Evolutionary conservation across 73 alveolate genomes (phyloP).

Genomic region (Paramecium bursaria): DNA sequence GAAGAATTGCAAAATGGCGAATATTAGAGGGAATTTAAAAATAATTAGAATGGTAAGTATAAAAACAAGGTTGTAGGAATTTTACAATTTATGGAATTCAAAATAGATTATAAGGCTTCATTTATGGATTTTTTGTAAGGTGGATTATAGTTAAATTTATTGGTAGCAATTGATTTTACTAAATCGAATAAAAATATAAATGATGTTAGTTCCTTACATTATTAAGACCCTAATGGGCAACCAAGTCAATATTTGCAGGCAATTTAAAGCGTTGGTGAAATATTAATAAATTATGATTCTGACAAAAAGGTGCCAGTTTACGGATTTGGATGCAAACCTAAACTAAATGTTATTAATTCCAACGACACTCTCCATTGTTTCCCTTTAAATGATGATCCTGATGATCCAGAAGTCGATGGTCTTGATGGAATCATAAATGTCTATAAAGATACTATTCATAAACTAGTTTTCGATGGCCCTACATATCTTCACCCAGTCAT

Average conservation of each 20-base stretch:
- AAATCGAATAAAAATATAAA: slow-evolving; percentile 85
- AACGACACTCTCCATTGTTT: slow-evolving; percentile 83
- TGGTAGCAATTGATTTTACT: slow-evolving; percentile 94
- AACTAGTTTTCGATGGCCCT: slow-evolving; percentile 83
- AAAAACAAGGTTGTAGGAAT: slow-evolving; percentile 60
- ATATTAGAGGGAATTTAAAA: background rate
- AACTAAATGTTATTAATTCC: slow-evolving; percentile 37
- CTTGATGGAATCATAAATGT: slow-evolving; percentile 75
- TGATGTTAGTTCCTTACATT: slow-evolving; percentile 84
- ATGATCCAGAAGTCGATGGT: slow-evolving; percentile 86
- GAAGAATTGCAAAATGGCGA: slow-evolving; percentile 23
- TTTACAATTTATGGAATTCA: slow-evolving; percentile 58
- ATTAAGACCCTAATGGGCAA: slow-evolving; percentile 67
- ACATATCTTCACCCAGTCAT: slow-evolving; percentile 17
- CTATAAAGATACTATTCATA: slow-evolving; percentile 74
- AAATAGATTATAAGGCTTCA: slow-evolving; percentile 66
- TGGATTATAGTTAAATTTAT: slow-evolving; percentile 85
- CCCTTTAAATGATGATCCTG: slow-evolving; percentile 78
- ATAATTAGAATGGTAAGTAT: background rate
- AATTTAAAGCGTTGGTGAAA: slow-evolving; percentile 79
- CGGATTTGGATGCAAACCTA: slow-evolving; percentile 97
- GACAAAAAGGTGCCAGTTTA: slow-evolving; percentile 91
- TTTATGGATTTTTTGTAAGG: slow-evolving; percentile 84
- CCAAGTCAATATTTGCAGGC: slow-evolving; percentile 91
- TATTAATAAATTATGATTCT: slow-evolving; percentile 87